Percentiles rank a stretch among this genome's conserved stretches.
These are phyloP conservation scores for Pelargonium cotyledonis DNA, from an alignment of 441 rosid genomes.

Conservation along the genomic window DNA sequence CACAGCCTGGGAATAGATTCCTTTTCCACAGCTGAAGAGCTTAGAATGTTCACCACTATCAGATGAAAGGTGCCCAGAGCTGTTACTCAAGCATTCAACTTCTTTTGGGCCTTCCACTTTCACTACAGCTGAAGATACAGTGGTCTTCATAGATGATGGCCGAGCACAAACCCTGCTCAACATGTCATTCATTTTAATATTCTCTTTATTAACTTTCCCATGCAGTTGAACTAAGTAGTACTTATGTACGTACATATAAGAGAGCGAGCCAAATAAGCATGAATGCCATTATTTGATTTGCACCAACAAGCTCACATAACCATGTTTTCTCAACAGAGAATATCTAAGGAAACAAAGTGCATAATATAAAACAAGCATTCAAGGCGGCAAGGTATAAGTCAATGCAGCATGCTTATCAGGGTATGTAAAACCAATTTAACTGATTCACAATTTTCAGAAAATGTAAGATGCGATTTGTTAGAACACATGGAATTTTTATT, in stretches of 20 bases:
- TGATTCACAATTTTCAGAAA: no score
- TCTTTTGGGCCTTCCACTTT: conserved; percentile 27
- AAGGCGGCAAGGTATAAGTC: neutral
- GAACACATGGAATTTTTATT: no score
- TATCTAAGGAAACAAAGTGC: neutral
- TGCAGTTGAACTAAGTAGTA: neutral
- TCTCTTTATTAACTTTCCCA: neutral
- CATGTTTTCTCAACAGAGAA: neutral
- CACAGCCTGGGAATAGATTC: conserved; percentile 11
- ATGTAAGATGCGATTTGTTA: no score
- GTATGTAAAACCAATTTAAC: neutral
- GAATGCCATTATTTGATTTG: neutral
- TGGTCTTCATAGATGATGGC: conserved; percentile 41
- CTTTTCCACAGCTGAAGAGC: conserved; percentile 14
- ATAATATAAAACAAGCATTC: neutral
- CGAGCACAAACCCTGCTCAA: conserved; percentile 54
- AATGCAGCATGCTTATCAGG: neutral
- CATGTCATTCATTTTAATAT: neutral
- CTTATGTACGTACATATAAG: neutral
- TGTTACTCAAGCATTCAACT: conserved; percentile 23
- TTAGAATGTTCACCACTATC: conserved; percentile 11
- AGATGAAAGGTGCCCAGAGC: conserved; percentile 17
- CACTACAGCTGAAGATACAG: conserved; percentile 26
- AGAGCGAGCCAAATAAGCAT: neutral
- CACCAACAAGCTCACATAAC: neutral